Conservation (phyloP, 139 green algal species). For the Astrephomene gubernaculifera region DNA sequence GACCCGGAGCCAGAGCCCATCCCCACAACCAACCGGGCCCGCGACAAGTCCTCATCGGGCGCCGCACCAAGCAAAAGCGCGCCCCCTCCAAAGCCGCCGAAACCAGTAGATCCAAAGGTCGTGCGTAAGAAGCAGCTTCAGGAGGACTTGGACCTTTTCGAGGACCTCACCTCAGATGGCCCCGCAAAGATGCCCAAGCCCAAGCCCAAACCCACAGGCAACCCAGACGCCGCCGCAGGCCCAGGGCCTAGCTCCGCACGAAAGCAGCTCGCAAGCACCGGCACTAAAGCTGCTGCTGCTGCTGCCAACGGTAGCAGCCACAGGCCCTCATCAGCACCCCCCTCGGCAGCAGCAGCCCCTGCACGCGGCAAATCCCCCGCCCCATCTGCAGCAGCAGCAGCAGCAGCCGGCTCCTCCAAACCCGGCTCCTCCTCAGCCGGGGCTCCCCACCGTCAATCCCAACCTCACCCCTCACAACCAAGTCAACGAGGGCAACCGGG, state of each 20-base stretch:
- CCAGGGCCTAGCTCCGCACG: constrained; percentile 7
- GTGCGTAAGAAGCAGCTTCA: constrained; percentile 18
- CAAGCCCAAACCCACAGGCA: constrained; percentile 6
- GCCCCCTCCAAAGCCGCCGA: constrained; percentile 3
- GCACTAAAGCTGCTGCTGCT: not conserved
- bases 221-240: not conserved
- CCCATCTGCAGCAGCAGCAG: not conserved
- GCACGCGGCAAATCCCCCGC: not conserved
- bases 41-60: not conserved
- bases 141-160: constrained; percentile 31
- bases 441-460: too few relatives aligned
- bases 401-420: too few relatives aligned
- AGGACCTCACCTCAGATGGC: constrained; percentile 30
- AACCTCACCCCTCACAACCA: too few relatives aligned
- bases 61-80: not conserved
- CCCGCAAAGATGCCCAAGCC: constrained; percentile 11
- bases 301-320: not conserved
- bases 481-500: too few relatives aligned
- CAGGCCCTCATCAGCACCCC: not conserved
- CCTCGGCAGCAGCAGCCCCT: not conserved
- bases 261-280: not conserved
- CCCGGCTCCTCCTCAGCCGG: too few relatives aligned
- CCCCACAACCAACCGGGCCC: not conserved
- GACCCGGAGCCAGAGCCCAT: constrained; percentile 21
- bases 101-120: constrained; percentile 35